These are phyloP conservation scores for Odonthalia washingtoniensis DNA, from an alignment of 31 red algal species.

Conservation along the genomic window DNA sequence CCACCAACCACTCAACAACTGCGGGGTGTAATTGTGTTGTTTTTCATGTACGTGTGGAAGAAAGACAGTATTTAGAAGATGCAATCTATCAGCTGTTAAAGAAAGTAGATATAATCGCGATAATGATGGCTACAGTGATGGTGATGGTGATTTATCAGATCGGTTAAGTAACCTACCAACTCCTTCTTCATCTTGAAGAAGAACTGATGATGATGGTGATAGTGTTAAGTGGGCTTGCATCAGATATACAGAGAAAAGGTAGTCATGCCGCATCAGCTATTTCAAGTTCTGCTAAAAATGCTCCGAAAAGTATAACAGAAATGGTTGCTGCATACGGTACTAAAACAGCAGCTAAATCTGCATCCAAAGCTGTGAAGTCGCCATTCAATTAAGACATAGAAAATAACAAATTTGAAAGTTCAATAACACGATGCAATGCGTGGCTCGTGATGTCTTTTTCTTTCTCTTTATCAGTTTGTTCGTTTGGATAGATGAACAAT, in stretches of 20 bases:
- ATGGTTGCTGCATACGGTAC: conserved; percentile 35
- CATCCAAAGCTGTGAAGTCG: neutral
- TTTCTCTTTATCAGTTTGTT: too few species aligned
- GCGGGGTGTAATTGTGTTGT: too few species aligned
- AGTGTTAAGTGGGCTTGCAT: conserved; percentile 30
- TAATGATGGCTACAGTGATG: too few species aligned
- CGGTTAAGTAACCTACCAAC: neutral
- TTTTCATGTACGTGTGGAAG: too few species aligned
- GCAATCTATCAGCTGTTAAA: conserved; percentile 68
- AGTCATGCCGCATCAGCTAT: conserved; percentile 40
- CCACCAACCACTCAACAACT: too few species aligned
- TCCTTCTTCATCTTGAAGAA: neutral
- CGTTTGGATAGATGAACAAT: too few species aligned
- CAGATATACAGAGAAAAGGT: conserved; percentile 40
- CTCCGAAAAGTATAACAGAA: conserved; percentile 24
- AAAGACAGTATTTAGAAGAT: too few species aligned
- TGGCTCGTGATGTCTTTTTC: too few species aligned
- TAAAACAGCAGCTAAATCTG: conserved; percentile 26
- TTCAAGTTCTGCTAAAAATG: conserved; percentile 10
- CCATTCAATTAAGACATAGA: neutral
- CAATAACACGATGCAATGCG: too few species aligned
- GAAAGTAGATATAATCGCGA: conserved; percentile 45
- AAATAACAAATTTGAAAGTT: too few species aligned
- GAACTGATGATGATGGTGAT: neutral
- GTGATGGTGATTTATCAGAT: neutral